Evolutionary conservation across 768 basidiomycete genomes (phyloP), one percentile per base, ranked within the genome.

Genomic region (Chlorophyllum brunneum): DNA sequence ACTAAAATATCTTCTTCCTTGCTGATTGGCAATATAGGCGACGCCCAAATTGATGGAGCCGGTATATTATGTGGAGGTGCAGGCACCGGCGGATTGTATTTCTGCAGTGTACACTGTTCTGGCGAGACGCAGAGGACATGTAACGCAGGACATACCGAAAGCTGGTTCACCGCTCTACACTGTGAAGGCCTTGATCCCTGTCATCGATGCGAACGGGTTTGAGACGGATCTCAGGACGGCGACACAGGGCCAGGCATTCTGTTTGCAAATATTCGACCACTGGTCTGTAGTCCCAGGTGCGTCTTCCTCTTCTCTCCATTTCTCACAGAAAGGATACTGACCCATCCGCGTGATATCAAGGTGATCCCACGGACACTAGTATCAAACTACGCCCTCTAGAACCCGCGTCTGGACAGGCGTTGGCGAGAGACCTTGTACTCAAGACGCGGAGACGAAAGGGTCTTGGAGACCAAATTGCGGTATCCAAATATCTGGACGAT

Each of bases 231-330:
- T 99, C 65, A 76, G 97, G 61, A 98, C 95, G 42, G 93, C 97
- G 41, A 99, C 97, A 22, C 93, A 97, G 69, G 97, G 97, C 23
- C 97, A 98, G 68, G 97, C 97, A n/a, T 98, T 98, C 75, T 97
- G 94, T 63, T 74, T 93, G 61, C 95, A 98, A 68, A 83, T 92
- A 57, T 99, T 98, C 69, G 95, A 98, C 67, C 97, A 99, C 62
- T 99, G 97, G 97, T 88, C 89, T 13, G 90, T 95, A 62, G 95
- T 98, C n/a, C 95, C 95, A 61, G 92, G 91, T 88, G 64, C 58
- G 83, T 71, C 46, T 47, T 54, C 36, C 6, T 16, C 51, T 59
- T 47, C 52, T 65, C 63, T 63, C 57, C 60, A 59, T 60, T 51
- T 54, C 33, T 51, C 61, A 52, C 60, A 62, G 58, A 29, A 43